Evolutionary conservation across 352 stramenopile species (phyloP).

Genomic region (Peronospora tabacina): DNA sequence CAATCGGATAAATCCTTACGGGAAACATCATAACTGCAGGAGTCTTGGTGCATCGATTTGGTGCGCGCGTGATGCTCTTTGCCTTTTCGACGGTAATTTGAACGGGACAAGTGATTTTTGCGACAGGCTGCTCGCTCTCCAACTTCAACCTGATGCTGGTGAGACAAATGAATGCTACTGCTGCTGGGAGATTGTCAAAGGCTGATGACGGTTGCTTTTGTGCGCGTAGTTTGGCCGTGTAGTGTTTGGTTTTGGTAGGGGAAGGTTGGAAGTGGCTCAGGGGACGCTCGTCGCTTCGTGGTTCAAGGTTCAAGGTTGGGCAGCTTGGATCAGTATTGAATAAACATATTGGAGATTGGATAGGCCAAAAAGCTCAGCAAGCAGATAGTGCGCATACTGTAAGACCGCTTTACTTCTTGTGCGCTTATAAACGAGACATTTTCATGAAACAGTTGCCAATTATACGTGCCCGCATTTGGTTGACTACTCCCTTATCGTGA

Average conservation of each 20-base stretch:
- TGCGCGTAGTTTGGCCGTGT: constrained; percentile 66
- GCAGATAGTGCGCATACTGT: no score
- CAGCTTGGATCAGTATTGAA: no score
- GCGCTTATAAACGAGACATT: no score
- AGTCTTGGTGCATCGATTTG: constrained; percentile 88
- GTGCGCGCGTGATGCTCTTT: constrained; percentile 75
- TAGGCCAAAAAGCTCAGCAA: no score
- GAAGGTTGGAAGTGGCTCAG: constrained; percentile 87
- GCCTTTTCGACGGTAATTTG: constrained; percentile 82
- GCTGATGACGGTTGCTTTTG: constrained; percentile 1
- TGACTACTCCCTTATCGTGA: no score
- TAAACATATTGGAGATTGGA: no score
- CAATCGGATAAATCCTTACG: background rate
- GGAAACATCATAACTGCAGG: no score
- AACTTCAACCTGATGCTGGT: constrained; percentile 78
- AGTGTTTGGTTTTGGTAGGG: constrained; percentile 89
- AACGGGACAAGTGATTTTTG: constrained; percentile 84
- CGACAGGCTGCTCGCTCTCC: constrained; percentile 68
- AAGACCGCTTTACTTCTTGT: no score
- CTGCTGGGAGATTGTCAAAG: background rate
- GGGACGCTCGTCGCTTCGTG: constrained; percentile 87
- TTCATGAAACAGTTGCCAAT: no score
- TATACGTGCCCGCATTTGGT: no score
- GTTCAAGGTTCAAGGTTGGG: no score
- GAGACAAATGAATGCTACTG: constrained; percentile 3